Conservation (phyloP, 2,329 filamentous ascomycete genomes). For the Chaetomium sp. region DNA sequence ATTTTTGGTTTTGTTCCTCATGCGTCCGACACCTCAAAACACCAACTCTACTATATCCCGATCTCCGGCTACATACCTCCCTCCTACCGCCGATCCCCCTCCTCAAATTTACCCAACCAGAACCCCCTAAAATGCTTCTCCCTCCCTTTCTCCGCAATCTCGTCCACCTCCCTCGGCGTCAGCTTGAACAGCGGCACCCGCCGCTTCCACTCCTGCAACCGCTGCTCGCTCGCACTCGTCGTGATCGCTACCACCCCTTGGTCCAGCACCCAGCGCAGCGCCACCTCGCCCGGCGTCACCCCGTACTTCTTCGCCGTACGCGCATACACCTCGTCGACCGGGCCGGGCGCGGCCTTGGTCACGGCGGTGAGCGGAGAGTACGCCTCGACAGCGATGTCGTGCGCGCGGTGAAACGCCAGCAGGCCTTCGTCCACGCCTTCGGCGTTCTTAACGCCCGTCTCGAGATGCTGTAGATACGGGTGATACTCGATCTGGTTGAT, state of each 20-base stretch:
- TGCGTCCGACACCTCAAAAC: too few relatives aligned
- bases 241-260: constrained; percentile 53
- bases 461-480: constrained; percentile 63
- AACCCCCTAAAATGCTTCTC: constrained; percentile 57
- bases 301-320: constrained; percentile 51
- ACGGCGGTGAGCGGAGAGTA: constrained; percentile 51
- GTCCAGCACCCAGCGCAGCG: constrained; percentile 54
- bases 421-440: constrained; percentile 34
- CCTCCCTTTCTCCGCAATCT: constrained; percentile 49
- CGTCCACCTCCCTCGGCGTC: constrained; percentile 50
- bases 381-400: constrained; percentile 50
- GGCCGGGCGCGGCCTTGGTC: constrained; percentile 44
- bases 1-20: too few relatives aligned
- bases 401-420: constrained; percentile 48
- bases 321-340: constrained; percentile 46
- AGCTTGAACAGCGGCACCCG: constrained; percentile 51
- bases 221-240: constrained; percentile 52
- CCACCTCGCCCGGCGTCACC: constrained; percentile 49
- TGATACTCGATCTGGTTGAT: constrained; percentile 80
- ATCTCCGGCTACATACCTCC: neutral
- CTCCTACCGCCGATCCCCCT: constrained; percentile 37
- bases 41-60: neutral
- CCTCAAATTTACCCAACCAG: constrained; percentile 48
- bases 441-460: constrained; percentile 25
- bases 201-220: constrained; percentile 50